phyloP scores from a whole-genome alignment of 2,329 filamentous ascomycete species.

The Fusarium scirpi region DNA sequence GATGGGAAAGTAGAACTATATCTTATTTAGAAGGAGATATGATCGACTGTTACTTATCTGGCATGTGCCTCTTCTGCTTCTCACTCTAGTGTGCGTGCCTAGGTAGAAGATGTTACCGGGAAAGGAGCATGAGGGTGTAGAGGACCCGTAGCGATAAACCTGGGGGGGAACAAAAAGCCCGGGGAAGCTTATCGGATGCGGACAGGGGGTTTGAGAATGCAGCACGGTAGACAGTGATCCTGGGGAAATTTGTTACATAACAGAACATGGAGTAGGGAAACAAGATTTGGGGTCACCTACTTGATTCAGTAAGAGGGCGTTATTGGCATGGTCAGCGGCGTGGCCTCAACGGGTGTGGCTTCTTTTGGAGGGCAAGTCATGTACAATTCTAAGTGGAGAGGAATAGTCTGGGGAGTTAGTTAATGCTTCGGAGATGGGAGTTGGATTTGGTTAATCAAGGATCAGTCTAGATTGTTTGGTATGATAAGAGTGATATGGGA shows the following conservation, averaged over 20 bases:
- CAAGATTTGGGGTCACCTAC: constrained; percentile 4
- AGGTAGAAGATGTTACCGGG: not conserved
- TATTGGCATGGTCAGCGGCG: not conserved
- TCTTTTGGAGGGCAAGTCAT: too few species aligned
- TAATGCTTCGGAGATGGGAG: constrained; percentile 15
- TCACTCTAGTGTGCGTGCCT: too few species aligned
- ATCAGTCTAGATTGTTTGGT: constrained; percentile 8
- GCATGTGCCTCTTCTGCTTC: constrained; percentile 1
- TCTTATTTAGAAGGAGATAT: constrained; percentile 27
- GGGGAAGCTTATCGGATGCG: constrained; percentile 22
- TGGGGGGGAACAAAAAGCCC: constrained; percentile 1
- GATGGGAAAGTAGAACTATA: constrained; percentile 12
- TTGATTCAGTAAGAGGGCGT: constrained; percentile 1
- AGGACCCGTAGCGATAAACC: constrained; percentile 19
- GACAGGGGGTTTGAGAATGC: not conserved
- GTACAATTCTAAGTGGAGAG: not conserved
- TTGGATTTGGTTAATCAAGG: constrained; percentile 8
- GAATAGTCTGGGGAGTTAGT: not conserved
- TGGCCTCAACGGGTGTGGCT: not conserved
- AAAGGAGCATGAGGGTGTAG: constrained; percentile 11
- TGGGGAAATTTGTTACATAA: constrained; percentile 23
- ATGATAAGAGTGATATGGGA: constrained; percentile 7
- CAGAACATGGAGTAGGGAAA: constrained; percentile 10
- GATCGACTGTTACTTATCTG: constrained; percentile 9
- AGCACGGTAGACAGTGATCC: not conserved